phyloP scores from a whole-genome alignment of 108 stramenopile genomes.

The Aureococcus anophagefferens region DNA sequence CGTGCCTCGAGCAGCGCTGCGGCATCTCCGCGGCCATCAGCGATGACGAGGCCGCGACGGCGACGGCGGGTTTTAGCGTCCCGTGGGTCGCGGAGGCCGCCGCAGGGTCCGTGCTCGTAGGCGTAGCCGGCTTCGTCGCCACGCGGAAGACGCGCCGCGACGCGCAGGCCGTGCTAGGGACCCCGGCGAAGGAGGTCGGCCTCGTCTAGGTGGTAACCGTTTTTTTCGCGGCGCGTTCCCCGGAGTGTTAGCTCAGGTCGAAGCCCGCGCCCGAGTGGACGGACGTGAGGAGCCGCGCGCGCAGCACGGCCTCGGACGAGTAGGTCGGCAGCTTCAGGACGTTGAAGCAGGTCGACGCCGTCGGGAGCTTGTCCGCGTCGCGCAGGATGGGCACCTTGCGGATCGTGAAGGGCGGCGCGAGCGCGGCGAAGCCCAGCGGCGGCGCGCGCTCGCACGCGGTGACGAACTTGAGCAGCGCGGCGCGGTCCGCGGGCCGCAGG shows the following conservation, averaged over 20 bases:
- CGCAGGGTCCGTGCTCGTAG: no score
- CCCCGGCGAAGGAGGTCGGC: no score
- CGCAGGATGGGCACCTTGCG: conserved; percentile 74
- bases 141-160: no score
- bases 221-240: neutral
- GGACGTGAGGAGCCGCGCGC: conserved; percentile 62
- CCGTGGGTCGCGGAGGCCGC: no score
- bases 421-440: conserved; percentile 81
- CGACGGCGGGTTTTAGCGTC: no score
- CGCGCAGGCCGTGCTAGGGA: no score
- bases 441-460: conserved; percentile 93
- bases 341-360: conserved; percentile 97
- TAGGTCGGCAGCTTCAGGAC: conserved; percentile 94
- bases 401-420: conserved; percentile 93
- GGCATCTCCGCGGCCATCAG: no score
- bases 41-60: no score
- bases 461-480: conserved; percentile 81
- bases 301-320: conserved; percentile 77
- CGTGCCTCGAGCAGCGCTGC: no score
- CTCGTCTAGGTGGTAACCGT: no score
- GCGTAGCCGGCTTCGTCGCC: no score
- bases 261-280: conserved; percentile 82
- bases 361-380: conserved; percentile 79
- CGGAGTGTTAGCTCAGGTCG: conserved; percentile 75
- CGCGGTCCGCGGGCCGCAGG: conserved; percentile 65